phyloP scores from a whole-genome alignment of 2,329 filamentous ascomycete species.

The Pseudonectria foliicola region DNA sequence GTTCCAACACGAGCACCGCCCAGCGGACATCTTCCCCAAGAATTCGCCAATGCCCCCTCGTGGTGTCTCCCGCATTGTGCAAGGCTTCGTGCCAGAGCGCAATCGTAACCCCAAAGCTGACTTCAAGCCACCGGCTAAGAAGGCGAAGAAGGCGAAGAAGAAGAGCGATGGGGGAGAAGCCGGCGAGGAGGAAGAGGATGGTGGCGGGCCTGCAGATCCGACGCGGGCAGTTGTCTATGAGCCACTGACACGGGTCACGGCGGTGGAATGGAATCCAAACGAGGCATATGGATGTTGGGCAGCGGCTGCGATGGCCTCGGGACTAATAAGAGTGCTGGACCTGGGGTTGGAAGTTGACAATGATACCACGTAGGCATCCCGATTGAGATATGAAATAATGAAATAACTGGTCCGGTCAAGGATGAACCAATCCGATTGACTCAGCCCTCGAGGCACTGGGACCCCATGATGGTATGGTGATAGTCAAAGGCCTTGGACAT shows the following conservation, averaged over 20 bases:
- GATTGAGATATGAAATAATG: not conserved
- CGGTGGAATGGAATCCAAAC: constrained; percentile 63
- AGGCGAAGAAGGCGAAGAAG: constrained; percentile 29
- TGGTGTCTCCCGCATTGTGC: constrained; percentile 44
- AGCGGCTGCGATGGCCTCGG: constrained; percentile 58
- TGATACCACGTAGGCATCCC: constrained; percentile 6
- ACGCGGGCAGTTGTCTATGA: constrained; percentile 50
- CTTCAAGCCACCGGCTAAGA: constrained; percentile 31
- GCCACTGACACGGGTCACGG: constrained; percentile 54
- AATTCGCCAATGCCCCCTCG: constrained; percentile 26
- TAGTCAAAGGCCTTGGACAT: constrained; percentile 81
- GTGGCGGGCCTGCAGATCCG: constrained; percentile 26
- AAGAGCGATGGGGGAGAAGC: constrained; percentile 27
- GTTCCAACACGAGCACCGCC: constrained; percentile 48
- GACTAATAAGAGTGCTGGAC: constrained; percentile 60
- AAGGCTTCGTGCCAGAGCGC: constrained; percentile 43
- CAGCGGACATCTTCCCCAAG: constrained; percentile 22
- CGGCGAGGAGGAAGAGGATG: constrained; percentile 28
- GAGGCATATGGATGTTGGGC: constrained; percentile 59
- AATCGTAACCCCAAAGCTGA: constrained; percentile 41
- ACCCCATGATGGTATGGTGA: constrained; percentile 58
- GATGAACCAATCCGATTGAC: constrained; percentile 1
- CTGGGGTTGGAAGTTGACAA: constrained; percentile 42
- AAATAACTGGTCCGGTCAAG: not conserved
- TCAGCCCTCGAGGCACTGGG: constrained; percentile 34